These are phyloP conservation scores for Naganishia antarctica DNA, from an alignment of 768 basidiomycete genomes.

Conservation along the genomic window DNA sequence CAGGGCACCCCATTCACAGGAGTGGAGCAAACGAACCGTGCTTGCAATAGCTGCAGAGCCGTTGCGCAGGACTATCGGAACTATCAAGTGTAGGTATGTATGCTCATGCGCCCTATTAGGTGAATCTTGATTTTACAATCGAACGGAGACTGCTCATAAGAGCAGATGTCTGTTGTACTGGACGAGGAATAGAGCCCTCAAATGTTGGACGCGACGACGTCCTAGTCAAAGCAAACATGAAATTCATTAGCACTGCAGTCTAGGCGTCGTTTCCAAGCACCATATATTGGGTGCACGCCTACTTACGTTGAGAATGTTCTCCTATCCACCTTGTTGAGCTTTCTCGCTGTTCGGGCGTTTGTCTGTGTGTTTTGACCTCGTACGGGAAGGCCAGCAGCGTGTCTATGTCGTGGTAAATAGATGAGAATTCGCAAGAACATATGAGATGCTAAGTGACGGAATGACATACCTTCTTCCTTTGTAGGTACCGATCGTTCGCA, in stretches of 20 bases:
- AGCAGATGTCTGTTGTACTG: not conserved
- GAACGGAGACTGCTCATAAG: not conserved
- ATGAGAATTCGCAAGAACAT: not conserved
- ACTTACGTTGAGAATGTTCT: conserved; percentile 49
- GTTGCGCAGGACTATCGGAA: no score
- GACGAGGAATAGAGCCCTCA: not conserved
- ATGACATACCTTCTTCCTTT: conserved; percentile 65
- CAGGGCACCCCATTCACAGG: no score
- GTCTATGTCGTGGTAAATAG: conserved; percentile 43
- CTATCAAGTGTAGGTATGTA: no score
- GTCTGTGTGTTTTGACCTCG: conserved; percentile 87
- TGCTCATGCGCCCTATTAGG: not conserved
- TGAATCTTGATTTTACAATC: not conserved
- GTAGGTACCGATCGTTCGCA: conserved; percentile 89
- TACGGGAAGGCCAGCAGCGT: conserved; percentile 88
- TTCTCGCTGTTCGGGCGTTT: conserved; percentile 84
- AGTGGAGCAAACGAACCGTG: no score
- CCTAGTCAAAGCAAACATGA: not conserved
- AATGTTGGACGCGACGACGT: not conserved
- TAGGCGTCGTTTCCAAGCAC: no score
- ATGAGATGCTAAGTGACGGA: not conserved
- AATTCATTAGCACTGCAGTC: not conserved
- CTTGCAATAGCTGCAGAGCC: no score
- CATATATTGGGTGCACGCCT: no score
- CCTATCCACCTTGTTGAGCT: conserved; percentile 79